phyloP scores from a whole-genome alignment of 2,329 filamentous ascomycete genomes.

The Ceratocystis papillata region DNA sequence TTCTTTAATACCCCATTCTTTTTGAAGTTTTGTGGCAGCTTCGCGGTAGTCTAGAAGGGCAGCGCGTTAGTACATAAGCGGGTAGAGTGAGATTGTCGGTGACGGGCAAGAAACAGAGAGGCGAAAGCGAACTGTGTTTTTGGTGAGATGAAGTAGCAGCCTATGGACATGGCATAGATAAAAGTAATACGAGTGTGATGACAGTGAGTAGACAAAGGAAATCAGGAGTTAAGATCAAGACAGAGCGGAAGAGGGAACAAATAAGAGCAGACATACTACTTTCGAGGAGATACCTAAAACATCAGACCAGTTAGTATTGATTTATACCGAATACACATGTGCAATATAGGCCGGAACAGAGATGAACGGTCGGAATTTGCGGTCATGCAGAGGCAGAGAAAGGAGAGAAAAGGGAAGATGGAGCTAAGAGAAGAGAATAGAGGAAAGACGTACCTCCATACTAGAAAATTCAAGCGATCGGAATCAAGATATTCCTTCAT shows the following conservation, averaged over 20 bases:
- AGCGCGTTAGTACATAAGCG: conserved; percentile 14
- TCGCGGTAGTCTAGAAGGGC: conserved; percentile 51
- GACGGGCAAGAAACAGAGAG: not conserved
- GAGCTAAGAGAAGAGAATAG: conserved; percentile 22
- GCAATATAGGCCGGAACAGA: not conserved
- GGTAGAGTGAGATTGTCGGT: not conserved
- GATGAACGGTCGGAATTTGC: not conserved
- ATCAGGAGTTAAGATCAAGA: not conserved
- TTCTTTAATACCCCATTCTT: conserved; percentile 54
- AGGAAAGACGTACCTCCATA: conserved; percentile 51
- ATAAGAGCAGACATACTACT: conserved; percentile 42
- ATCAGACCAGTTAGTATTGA: conserved; percentile 25
- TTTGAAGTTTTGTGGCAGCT: conserved; percentile 56
- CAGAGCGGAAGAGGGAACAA: not conserved
- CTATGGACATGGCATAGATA: not conserved
- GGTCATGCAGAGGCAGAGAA: not conserved
- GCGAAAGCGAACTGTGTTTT: not conserved
- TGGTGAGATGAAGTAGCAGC: not conserved
- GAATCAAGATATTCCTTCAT: conserved; percentile 57
- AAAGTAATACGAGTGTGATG: too few species aligned
- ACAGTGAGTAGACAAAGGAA: too few species aligned
- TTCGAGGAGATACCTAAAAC: conserved; percentile 48
- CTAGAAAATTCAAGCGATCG: conserved; percentile 58
- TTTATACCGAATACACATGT: not conserved
- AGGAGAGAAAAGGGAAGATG: conserved; percentile 9